Evolutionary conservation across 2,329 filamentous ascomycete genomes (phyloP), one percentile per base, ranked within the genome.

Genomic region (Apiospora aurea): DNA sequence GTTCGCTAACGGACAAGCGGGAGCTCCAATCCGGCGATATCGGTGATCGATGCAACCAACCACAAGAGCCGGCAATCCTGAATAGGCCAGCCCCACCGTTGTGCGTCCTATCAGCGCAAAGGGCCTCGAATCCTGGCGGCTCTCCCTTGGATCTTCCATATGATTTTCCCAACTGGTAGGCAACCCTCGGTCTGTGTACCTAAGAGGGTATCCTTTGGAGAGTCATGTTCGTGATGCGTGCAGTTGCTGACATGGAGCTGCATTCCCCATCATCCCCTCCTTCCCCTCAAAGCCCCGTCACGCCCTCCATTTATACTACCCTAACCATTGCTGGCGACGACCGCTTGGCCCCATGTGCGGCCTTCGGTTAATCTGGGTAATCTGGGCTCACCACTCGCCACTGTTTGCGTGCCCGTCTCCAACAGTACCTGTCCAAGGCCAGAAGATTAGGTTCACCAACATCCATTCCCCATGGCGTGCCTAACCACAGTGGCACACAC

Each of bases 21-120:
- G 34, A 64, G 57, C 29, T 38, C 44, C 29, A 38, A 44, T 68
- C 66, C 66, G 66, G 66, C 66, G 66, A 68, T 29, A 68, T 68
- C 41, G 66, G 66, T 41, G 66, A 43, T 47, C n/a, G 41, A 34
- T 47, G 41, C 41, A 44, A 68, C 66, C 66, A 68, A 68, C 66
- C 66, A 68, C 66, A 68, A 7, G 1, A 26, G 41, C 66, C 41
- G 44, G 41, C 66, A 68, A 47, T 46, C 66, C 66, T 44, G 66
- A 68, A 46, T 68, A 47, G 66, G 66, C 41, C 66, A 47, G 24
- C 66, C 66, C 66, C 66, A 44, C 66, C 57, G 14, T 14, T 13
- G 18, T 41, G 34, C 34, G 34, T 64, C 34, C 57, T 64, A 64
- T 64, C 57, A 64, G 34, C 34, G 29, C 6, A n/a, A 6, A 41